Evolutionary conservation across 768 basidiomycete genomes (phyloP).

Genomic region (Phylloporus rhodoxanthus): DNA sequence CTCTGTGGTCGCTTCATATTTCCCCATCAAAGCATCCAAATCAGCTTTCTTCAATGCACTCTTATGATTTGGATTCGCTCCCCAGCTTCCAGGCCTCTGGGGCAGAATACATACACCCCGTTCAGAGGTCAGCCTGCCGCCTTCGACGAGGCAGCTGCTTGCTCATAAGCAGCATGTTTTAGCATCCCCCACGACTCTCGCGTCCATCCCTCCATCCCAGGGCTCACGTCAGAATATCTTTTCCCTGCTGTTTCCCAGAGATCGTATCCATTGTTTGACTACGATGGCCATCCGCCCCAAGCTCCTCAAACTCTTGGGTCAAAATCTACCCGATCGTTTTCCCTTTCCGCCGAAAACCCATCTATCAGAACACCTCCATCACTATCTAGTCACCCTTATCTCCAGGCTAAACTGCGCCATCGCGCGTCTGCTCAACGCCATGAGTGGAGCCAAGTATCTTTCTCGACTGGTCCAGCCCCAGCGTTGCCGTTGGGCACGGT

Average conservation of each 20-base stretch:
- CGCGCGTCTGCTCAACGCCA: conserved; percentile 4
- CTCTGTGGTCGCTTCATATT: conserved; percentile 9
- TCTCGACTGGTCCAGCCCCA: not conserved
- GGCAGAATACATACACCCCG: not conserved
- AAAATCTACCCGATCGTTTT: conserved; percentile 5
- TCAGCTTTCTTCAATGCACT: conserved; percentile 13
- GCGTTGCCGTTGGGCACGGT: not conserved
- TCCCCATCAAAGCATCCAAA: conserved; percentile 18
- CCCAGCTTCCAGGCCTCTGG: conserved; percentile 1
- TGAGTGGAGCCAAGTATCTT: not conserved
- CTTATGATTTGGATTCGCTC: conserved; percentile 9
- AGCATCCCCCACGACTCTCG: conserved; percentile 9
- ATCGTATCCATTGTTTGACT: conserved; percentile 3
- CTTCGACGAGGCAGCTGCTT: conserved; percentile 2
- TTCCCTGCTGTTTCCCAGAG: not conserved
- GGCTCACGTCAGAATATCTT: not conserved
- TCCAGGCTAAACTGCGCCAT: conserved; percentile 13
- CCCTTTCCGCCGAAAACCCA: conserved; percentile 4
- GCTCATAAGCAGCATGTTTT: conserved; percentile 7
- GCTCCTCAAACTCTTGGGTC: not conserved
- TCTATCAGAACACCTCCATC: conserved; percentile 1
- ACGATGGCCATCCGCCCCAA: not conserved
- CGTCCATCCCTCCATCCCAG: not conserved
- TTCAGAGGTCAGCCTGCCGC: conserved; percentile 13
- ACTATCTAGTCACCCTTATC: conserved; percentile 13